Conservation (phyloP, 2,329 filamentous ascomycete genomes). For the Teratosphaeria epicoccoides region DNA sequence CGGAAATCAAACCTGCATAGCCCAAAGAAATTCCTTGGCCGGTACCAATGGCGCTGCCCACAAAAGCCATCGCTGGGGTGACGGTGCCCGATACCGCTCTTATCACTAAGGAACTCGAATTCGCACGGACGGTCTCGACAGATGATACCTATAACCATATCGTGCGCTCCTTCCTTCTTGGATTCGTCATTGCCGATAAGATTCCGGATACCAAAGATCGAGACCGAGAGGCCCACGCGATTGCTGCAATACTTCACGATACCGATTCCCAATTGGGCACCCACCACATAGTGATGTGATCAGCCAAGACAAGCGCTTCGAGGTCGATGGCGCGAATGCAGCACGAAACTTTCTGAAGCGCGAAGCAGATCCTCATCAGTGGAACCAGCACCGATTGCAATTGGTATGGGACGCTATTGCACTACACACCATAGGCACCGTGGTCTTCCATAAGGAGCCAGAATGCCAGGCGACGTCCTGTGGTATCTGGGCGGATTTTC, state of each 20-base stretch:
- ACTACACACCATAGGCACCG: slow-evolving; percentile 31
- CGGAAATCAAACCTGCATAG: neutral
- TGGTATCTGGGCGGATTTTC: slow-evolving; percentile 14
- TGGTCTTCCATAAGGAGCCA: slow-evolving; percentile 34
- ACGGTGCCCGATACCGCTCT: slow-evolving; percentile 28
- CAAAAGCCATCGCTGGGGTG: slow-evolving; percentile 20
- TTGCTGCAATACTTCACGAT: slow-evolving; percentile 23
- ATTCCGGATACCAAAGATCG: slow-evolving; percentile 18
- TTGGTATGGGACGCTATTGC: slow-evolving; percentile 42
- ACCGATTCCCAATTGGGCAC: slow-evolving; percentile 31
- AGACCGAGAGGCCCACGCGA: slow-evolving; percentile 13
- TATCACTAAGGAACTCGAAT: slow-evolving; percentile 26
- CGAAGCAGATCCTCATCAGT: slow-evolving; percentile 18
- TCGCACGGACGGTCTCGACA: slow-evolving; percentile 21
- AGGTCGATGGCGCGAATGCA: slow-evolving; percentile 40
- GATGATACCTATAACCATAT: slow-evolving; percentile 31
- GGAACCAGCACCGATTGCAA: slow-evolving; percentile 34
- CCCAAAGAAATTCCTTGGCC: neutral
- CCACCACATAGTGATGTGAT: slow-evolving; percentile 33
- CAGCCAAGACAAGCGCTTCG: slow-evolving; percentile 38
- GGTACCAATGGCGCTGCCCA: slow-evolving; percentile 1
- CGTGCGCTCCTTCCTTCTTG: slow-evolving; percentile 29
- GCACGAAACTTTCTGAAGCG: slow-evolving; percentile 31
- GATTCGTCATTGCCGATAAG: slow-evolving; percentile 26
- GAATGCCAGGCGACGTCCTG: slow-evolving; percentile 27